A percentile compares a stretch with the other conserved stretches of the same genome.
These are phyloP conservation scores for Penicillium antarcticum DNA, from an alignment of 495 filamentous ascomycete genomes.

Conservation along the genomic window DNA sequence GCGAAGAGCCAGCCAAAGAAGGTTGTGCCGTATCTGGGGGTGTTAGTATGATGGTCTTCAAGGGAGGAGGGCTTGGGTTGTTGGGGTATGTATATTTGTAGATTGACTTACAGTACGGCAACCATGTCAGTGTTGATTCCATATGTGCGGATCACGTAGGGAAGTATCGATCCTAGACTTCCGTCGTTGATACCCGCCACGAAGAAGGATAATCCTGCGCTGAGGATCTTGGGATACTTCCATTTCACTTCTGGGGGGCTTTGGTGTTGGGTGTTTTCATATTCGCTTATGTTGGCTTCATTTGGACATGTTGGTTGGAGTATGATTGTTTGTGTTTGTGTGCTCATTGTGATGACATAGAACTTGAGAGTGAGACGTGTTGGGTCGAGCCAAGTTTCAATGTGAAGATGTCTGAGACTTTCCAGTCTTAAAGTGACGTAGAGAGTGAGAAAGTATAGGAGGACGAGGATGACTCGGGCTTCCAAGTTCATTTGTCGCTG, in stretches of 20 bases:
- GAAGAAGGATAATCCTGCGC: slow-evolving; percentile 27
- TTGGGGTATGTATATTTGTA: too few species aligned
- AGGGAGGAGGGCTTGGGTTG: not conserved
- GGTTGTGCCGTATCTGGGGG: slow-evolving; percentile 24
- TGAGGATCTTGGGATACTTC: slow-evolving; percentile 24
- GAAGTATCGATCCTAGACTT: slow-evolving; percentile 51
- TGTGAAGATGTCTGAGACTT: not conserved
- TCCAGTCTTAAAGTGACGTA: too few species aligned
- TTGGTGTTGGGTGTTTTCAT: not conserved
- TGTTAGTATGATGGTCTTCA: not conserved
- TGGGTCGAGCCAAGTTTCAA: not conserved
- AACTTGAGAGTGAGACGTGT: not conserved
- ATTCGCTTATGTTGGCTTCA: not conserved
- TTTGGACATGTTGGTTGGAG: slow-evolving; percentile 1
- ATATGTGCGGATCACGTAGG: slow-evolving; percentile 50
- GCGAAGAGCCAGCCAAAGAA: slow-evolving; percentile 32
- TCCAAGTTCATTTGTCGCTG: too few species aligned
- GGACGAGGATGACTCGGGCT: too few species aligned
- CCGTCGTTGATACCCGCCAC: slow-evolving; percentile 43
- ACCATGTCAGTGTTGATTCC: slow-evolving; percentile 41
- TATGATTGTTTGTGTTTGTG: slow-evolving; percentile 11
- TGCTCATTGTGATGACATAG: slow-evolving; percentile 7
- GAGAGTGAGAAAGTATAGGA: too few species aligned
- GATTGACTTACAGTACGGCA: slow-evolving; percentile 16
- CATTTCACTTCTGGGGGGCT: slow-evolving; percentile 12